Conservation (phyloP, 176 grass and related monocot genomes). For the Phragmites australis region DNA sequence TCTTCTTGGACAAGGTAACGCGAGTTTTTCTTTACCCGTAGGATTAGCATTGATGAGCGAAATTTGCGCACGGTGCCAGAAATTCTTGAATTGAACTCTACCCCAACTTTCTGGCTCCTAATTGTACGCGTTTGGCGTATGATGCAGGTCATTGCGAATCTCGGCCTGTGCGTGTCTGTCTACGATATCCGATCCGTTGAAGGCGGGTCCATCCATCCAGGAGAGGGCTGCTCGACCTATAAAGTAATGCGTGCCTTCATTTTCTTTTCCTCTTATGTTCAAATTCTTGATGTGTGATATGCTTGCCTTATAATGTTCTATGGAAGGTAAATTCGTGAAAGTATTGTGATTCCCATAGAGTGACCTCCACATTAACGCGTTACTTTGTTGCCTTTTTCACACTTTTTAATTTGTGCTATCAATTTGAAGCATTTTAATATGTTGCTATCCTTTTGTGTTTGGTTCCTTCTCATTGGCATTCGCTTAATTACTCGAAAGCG, state of each 20-base stretch:
- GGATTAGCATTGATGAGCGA: background rate
- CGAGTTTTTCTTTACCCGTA: background rate
- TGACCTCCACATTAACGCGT: background rate
- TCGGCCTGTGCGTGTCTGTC: constrained; percentile 81
- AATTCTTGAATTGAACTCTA: background rate
- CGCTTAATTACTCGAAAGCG: background rate
- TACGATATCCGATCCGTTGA: constrained; percentile 73
- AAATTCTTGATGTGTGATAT: background rate
- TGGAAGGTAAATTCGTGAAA: background rate
- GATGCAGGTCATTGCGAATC: constrained; percentile 62
- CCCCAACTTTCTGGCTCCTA: background rate
- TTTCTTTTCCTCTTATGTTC: constrained; percentile 9
- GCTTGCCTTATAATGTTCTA: background rate
- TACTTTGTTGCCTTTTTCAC: background rate
- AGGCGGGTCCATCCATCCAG: constrained; percentile 74
- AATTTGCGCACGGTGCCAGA: background rate
- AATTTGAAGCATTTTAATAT: background rate
- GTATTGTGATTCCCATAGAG: background rate
- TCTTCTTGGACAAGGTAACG: constrained; percentile 83
- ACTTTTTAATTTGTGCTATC: background rate
- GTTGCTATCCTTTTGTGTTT: background rate
- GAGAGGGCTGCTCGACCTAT: constrained; percentile 80
- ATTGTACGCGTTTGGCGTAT: background rate
- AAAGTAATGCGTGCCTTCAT: constrained; percentile 43
- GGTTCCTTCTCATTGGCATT: background rate